Base-by-base conservation (phyloP, 2,329 filamentous ascomycete species). In the Venturiaceae sp. region DNA sequence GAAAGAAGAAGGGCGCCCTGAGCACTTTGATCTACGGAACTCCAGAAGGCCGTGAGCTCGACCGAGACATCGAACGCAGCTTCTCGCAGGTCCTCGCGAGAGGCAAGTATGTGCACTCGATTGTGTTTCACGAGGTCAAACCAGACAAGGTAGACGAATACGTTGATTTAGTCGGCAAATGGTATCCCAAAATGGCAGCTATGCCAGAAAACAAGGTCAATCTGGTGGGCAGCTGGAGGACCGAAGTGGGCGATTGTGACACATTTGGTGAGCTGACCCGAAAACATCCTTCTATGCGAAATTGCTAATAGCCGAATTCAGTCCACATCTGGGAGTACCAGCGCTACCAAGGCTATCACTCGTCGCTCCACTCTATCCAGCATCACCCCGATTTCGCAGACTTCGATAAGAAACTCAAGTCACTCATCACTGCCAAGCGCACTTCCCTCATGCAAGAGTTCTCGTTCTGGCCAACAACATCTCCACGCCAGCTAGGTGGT, bases 301-400 rank as follows among this genome's bases (percentile, higher is more conserved):
- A 54, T 11, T 32, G 53, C 41, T 55, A 55, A 16, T 53, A 13
- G 16, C 33, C 57, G 26, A 54, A 53, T n/a, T 56, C 66, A 97
- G 94, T 99, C 55, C 94, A 99, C 72, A 99, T 99, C 68, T 99
- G 94, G 94, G 94, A 99, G 74, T 99, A 99, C 74, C 92, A 97
- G 74, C 87, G 92, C 67, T 99, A 97, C 75, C 82, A 92, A 66
- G 94, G 94, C 61, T 97, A 97, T 74, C 94, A 99, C 74, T 85
- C 87, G 61, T 97, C 94, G 21, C 81, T 96, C 52, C 83, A 96
- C 77, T 83, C 82, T 65, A 96, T 97, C 64, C 84, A 89, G 61
- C 77, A 81, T 65, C 90, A 95, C 67, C 88, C 90, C 62, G 90
- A 91, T 19, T 97, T 90, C 71, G 76, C 85, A 64, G 86, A 83